Conservation (phyloP, 164 flowering plant species). For the Dillenia suffruticosa region DNA sequence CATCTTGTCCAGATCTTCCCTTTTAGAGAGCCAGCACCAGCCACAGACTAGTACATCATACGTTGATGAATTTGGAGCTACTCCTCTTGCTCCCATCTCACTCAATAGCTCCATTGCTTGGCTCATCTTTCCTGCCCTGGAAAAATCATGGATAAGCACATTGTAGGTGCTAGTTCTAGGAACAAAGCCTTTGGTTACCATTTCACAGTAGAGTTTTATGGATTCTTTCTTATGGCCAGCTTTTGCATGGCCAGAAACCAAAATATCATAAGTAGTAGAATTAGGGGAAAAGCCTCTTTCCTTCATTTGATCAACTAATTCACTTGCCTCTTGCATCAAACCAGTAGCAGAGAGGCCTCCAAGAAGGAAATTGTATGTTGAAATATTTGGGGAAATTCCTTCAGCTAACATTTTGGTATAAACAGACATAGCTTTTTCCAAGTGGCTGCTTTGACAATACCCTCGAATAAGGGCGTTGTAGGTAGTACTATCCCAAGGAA, state of each 20-base stretch:
- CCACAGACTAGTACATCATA: slow-evolving; percentile 80
- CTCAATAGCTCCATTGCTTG: slow-evolving; percentile 83
- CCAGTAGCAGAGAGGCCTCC: slow-evolving; percentile 43
- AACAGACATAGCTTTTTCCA: slow-evolving; percentile 39
- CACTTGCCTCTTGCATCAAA: slow-evolving; percentile 46
- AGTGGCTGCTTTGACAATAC: slow-evolving; percentile 55
- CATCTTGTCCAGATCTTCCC: slow-evolving; percentile 30
- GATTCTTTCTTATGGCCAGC: slow-evolving; percentile 57
- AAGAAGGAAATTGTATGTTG: slow-evolving; percentile 66
- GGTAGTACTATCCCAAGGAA: slow-evolving; percentile 51
- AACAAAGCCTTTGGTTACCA: slow-evolving; percentile 72
- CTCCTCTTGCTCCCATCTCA: slow-evolving; percentile 77
- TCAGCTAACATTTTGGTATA: slow-evolving; percentile 53
- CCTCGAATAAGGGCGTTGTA: slow-evolving; percentile 78
- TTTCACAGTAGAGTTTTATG: slow-evolving; percentile 73
- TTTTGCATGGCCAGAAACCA: slow-evolving; percentile 72
- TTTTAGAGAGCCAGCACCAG: slow-evolving; percentile 63
- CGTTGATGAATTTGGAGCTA: slow-evolving; percentile 62
- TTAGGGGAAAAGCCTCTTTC: slow-evolving; percentile 48
- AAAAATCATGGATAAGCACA: slow-evolving; percentile 63
- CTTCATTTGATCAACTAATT: slow-evolving; percentile 54
- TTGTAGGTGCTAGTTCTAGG: slow-evolving; percentile 74
- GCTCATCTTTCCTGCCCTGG: slow-evolving; percentile 62
- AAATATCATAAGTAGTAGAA: slow-evolving; percentile 53
- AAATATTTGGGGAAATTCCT: slow-evolving; percentile 57